Evolutionary conservation across 2,329 filamentous ascomycete species (phyloP), one percentile per base, ranked within the genome.

Genomic region (Aureobasidium sp.): DNA sequence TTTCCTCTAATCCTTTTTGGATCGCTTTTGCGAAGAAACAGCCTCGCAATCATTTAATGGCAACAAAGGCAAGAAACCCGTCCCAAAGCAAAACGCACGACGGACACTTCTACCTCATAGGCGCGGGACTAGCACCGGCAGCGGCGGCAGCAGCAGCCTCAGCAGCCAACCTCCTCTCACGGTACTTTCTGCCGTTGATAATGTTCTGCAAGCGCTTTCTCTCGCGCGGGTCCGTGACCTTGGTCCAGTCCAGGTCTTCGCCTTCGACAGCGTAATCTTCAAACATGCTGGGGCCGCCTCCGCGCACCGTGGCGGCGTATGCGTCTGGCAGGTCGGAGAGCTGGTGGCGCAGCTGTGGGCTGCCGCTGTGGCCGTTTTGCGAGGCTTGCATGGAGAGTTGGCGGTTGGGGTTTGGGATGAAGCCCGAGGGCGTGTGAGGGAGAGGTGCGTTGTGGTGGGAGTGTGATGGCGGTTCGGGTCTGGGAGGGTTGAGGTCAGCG

Each of bases 151-250:
- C 58, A 10, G 58, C 58, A 23, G 58, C 58, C 25, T 60, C 58
- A 17, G 51, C 53, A 3, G 70, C 70, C 17, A 73, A 63, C 40
- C 71, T 63, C 10, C 71, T 65, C 64, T 73, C 71, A 19, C 71
- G 68, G 57, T 73, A 73, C 65, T 73, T 73, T 11, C 71, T 66
- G n/a, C 71, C 71, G 57, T 73, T 73, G 65, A 73, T 73, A 54
- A 73, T 73, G 37, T 73, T 73, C 63, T 73, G 71, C 57, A 73
- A 50, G 5, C 71, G 66, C 57, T 73, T 73, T 17, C 71, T 65
- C 63, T 73, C 71, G 6, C 71, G 63, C 8, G 71, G 70, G 59
- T 73, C 71, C 2, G 67, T 69, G 55, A 73, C 66, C 54, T 73
- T 71, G 8, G 71, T 73, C 71, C 71, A 73, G 46, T 73, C 71